Base-by-base conservation (phyloP, 805 yeast genomes). In the Metschnikowia lachancei region DNA sequence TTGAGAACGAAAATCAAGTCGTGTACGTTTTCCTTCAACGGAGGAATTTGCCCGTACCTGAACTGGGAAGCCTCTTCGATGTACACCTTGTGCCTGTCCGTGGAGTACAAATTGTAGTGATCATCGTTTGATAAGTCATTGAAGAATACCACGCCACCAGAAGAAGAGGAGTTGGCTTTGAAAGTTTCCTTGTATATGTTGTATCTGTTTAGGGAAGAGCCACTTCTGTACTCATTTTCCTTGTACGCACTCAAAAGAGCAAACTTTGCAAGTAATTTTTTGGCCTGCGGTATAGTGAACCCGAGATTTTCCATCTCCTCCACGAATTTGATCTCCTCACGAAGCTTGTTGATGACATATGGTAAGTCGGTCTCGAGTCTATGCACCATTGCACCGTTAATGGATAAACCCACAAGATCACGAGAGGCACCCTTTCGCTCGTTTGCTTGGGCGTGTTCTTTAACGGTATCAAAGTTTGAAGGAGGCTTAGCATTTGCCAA, bases 51-150 rank as follows among this genome's bases (percentile, higher is more conserved):
- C 8, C 87, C 89, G 24, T 36, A 36, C 24, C 50, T 43, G 34
- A 53, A 38, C 29, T 48, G 43, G 5, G 43, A 13, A 2, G 55
- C 53, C 13, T 45, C 47, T 3, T 57, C 59, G 33, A 77, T 55
- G 57, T 85, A 85, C 0, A 67, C 72, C 8, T 67, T 63, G 11
- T 77, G 61, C 35, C 83, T 71, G 19, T 66, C 59, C 2, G 58
- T 36, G 1, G 78, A 59, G 57, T 75, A 76, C 8, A 66, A 61
- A 1, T 62, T 56, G 58, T 87, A 90, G 28, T 68, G 72, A 0
- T 61, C 56, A 58, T 88, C 96, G 0, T 51, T 59, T 53, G 82
- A 95, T 5, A 92, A 67, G 61, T 94, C 86, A 59, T 92, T 94
- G 57, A 92, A 74, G 69, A 81, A 90, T 1, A 85, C 72, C 7